Percentiles rank a stretch among this genome's conserved stretches.
Conservation (phyloP, 306 rosid genomes). For the cucumber (Cucumis sativus) region Cucumber_9930_V3 NC_026658.2:14644001-14644500, state of each 20-base stretch:
- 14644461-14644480: not conserved
- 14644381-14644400: constrained; percentile 72
- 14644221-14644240: constrained; percentile 57
- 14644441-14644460: constrained; percentile 70
- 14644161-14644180: constrained; percentile 21
- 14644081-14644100: constrained; percentile 10
- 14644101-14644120: constrained; percentile 48
- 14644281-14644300: constrained; percentile 58
- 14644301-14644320: constrained; percentile 43
- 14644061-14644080: not conserved
- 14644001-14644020: not conserved
- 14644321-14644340: constrained; percentile 56
- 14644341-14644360: constrained; percentile 91
- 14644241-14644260: constrained; percentile 50
- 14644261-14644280: constrained; percentile 49
- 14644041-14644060: not conserved
- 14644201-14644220: constrained; percentile 62
- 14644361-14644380: constrained; percentile 87
- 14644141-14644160: constrained; percentile 86
- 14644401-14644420: constrained; percentile 65
- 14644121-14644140: constrained; percentile 88
- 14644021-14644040: not conserved
- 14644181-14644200: constrained; percentile 41
- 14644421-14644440: constrained; percentile 77
- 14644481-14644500: not conserved